Conservation (phyloP, 2,329 filamentous ascomycete genomes). For the Ploettnerulaceae sp. region DNA sequence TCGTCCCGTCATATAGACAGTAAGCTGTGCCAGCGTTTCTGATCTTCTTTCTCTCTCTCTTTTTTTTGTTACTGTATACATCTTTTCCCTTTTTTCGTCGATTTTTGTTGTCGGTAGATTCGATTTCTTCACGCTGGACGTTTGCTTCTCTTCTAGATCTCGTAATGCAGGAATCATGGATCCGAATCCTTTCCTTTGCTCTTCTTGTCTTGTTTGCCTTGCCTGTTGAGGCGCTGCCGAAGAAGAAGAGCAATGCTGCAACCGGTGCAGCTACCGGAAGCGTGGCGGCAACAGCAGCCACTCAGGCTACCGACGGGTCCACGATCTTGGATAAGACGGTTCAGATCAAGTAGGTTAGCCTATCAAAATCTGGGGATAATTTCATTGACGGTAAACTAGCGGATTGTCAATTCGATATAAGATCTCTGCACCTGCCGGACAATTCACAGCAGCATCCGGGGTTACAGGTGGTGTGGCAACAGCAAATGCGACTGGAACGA, state of each 20-base stretch:
- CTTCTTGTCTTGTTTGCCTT: conserved; percentile 18
- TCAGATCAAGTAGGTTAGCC: conserved; percentile 44
- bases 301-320: conserved; percentile 47
- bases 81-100: conserved; percentile 10
- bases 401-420: conserved; percentile 51
- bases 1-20: conserved; percentile 13
- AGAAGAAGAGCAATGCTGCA: conserved; percentile 14
- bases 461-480: conserved; percentile 41
- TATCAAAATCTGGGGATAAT: not conserved
- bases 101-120: conserved; percentile 4
- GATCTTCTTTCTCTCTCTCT: not conserved
- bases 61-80: conserved; percentile 7
- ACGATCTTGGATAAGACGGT: conserved; percentile 52
- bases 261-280: conserved; percentile 12
- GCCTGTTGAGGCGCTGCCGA: conserved; percentile 22
- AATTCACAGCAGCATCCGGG: conserved; percentile 46
- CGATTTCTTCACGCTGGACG: conserved; percentile 23
- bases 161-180: conserved; percentile 21
- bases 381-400: conserved; percentile 32
- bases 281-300: conserved; percentile 11
- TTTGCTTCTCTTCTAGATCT: too few species aligned
- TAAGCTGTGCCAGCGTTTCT: not conserved
- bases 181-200: conserved; percentile 20
- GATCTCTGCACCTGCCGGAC: conserved; percentile 48
- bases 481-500: conserved; percentile 33